Evolutionary conservation across 2,329 filamentous ascomycete genomes (phyloP), one percentile per base, ranked within the genome.

Genomic region (Calonectria multiphialidica): DNA sequence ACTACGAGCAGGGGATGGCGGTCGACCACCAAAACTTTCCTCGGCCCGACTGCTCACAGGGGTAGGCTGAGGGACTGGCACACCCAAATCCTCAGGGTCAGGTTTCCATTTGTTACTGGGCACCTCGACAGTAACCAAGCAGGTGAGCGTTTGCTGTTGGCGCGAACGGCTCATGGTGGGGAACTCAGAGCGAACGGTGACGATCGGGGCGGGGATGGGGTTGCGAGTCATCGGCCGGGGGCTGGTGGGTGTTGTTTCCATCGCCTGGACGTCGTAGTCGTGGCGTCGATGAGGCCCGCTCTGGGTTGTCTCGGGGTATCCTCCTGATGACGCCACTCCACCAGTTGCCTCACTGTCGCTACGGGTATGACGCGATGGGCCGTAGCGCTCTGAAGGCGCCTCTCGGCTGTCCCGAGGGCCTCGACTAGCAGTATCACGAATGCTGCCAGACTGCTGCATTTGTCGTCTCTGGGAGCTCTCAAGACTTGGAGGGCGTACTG

Each of bases 141-240:
- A 99, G 0, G 97, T 98, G 75, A 99, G 87, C 13, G 95, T 97
- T 83, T 99, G 97, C 83, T 98, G 97, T 81, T 98, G 95, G 63
- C 96, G 93, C 23, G 96, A 98, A 75, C 95, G 91, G 83, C 90
- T 98, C 79, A 99, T 90, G 1, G 97, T 98, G 0, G 97, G 97
- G 81, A 98, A 99, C 84, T 99, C 97, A 81, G 96, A 98, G 71
- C 96, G 94, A 59, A 99, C 94, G 0, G 95, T 98, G n/a, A 99
- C 95, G 0, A 91, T 94, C 0, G 97, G 97, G 7, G 95, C 88
- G 1, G 97, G 96, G 71, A 98, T 98, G 0, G 95, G 95, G 77
- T 98, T 98, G 78, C 93, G 94, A 12, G 92, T 89, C 23, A 93
- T 89, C 7, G 89, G 85, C 44, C 93, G 92, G 7, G 95, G 94